Conservation (phyloP, 805 yeast species). For the Candida michaelii region DNA sequence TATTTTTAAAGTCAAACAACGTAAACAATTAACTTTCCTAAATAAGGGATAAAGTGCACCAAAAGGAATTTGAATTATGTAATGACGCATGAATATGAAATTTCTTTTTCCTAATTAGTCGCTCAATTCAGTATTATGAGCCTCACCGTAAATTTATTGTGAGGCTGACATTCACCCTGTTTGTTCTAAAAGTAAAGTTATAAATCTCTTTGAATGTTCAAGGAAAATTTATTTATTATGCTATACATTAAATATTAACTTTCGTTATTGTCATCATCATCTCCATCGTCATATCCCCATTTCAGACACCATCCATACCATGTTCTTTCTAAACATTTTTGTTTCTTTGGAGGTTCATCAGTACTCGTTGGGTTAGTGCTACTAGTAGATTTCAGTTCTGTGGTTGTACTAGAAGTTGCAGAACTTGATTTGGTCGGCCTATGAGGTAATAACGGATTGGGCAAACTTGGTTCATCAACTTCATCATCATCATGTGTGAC, state of each 20-base stretch:
- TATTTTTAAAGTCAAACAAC: background rate
- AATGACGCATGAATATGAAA: slow-evolving; percentile 3
- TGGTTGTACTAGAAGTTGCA: slow-evolving; percentile 12
- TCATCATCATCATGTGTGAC: slow-evolving; percentile 49
- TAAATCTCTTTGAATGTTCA: no score
- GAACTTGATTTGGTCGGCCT: slow-evolving; percentile 7
- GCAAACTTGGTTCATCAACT: slow-evolving; percentile 36
- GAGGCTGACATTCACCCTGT: slow-evolving; percentile 2
- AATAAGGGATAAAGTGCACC: slow-evolving; percentile 1
- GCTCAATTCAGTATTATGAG: no score
- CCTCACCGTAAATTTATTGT: no score
- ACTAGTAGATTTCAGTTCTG: slow-evolving; percentile 4
- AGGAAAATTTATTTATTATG: background rate
- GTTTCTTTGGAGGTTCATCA: slow-evolving; percentile 31
- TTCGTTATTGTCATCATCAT: slow-evolving; percentile 10
- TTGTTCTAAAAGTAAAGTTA: no score
- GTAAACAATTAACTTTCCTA: slow-evolving; percentile 4
- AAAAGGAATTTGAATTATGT: background rate
- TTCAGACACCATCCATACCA: slow-evolving; percentile 68
- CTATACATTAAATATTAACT: background rate
- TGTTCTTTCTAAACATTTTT: slow-evolving; percentile 49
- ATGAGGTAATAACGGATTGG: slow-evolving; percentile 36
- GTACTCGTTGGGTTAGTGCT: slow-evolving; percentile 14
- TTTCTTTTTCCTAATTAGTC: slow-evolving; percentile 4
- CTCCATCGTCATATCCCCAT: slow-evolving; percentile 40